Evolutionary conservation across 1,284 basidiomycete species (phyloP).

Genomic region (Cryptococcus maquisensis): DNA sequence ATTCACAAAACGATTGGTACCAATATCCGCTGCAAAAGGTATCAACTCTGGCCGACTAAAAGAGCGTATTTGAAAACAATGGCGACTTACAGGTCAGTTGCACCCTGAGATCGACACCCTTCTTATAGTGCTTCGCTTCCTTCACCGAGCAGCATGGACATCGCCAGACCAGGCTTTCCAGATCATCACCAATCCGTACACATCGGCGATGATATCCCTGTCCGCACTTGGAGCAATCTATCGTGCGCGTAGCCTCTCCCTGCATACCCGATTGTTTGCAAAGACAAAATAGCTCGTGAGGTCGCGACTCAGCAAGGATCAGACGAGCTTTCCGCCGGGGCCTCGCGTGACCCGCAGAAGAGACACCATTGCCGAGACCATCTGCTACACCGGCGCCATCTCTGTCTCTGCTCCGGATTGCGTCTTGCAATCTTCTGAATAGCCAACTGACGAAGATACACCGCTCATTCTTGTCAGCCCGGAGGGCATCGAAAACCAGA

Average conservation of each 20-base stretch:
- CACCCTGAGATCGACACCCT: conserved; percentile 30
- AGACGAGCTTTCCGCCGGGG: conserved; percentile 31
- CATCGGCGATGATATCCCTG: conserved; percentile 43
- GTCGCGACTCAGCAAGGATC: conserved; percentile 19
- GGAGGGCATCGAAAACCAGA: conserved; percentile 26
- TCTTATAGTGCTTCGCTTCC: conserved; percentile 33
- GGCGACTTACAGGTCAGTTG: conserved; percentile 34
- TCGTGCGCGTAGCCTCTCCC: conserved; percentile 19
- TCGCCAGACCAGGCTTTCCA: conserved; percentile 24
- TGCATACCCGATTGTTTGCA: conserved; percentile 22
- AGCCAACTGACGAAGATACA: conserved; percentile 34
- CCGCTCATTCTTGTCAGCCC: conserved; percentile 16
- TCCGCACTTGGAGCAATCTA: conserved; percentile 36
- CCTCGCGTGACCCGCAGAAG: conserved; percentile 8
- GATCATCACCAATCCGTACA: conserved; percentile 28
- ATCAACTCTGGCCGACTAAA: too few species aligned
- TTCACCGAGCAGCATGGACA: conserved; percentile 45
- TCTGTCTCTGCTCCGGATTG: conserved; percentile 4
- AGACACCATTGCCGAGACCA: neutral
- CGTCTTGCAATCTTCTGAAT: conserved; percentile 27
- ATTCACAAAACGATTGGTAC: conserved; percentile 38
- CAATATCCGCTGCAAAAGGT: conserved; percentile 23
- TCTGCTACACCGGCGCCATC: neutral
- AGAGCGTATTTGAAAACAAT: neutral
- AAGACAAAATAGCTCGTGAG: conserved; percentile 32